Conservation (phyloP, 1,284 basidiomycete genomes). For the Tilletia indica region DNA sequence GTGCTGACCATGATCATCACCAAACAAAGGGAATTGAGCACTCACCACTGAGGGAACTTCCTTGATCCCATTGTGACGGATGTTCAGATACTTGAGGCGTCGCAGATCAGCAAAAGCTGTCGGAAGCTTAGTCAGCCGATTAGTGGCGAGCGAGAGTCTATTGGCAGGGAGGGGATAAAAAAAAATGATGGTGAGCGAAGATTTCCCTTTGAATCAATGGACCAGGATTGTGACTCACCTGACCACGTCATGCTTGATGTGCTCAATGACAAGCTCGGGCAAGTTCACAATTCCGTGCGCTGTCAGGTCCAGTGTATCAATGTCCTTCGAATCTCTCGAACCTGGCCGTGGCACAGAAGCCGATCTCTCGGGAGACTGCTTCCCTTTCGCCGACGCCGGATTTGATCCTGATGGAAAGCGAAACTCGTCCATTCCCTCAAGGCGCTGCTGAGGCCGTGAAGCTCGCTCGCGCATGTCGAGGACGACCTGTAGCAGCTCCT, state of each 20-base stretch:
- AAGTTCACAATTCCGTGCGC: slow-evolving; percentile 36
- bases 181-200: background rate
- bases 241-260: slow-evolving; percentile 40
- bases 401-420: slow-evolving; percentile 7
- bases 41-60: slow-evolving; percentile 82
- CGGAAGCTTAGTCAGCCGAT: slow-evolving; percentile 76
- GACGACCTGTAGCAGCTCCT: slow-evolving; percentile 1
- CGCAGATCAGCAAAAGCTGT: slow-evolving; percentile 73
- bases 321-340: background rate
- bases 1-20: no score
- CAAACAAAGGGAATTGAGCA: slow-evolving; percentile 31
- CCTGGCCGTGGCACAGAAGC: background rate
- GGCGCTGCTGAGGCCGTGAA: background rate
- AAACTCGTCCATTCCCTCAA: background rate
- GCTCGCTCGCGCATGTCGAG: slow-evolving; percentile 5
- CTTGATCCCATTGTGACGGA: slow-evolving; percentile 81
- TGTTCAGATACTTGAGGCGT: slow-evolving; percentile 84
- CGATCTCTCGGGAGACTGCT: background rate
- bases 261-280: slow-evolving; percentile 33
- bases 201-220: background rate
- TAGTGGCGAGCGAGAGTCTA: slow-evolving; percentile 83
- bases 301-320: slow-evolving; percentile 35
- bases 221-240: slow-evolving; percentile 20
- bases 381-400: background rate
- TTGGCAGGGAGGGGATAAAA: slow-evolving; percentile 4